These are phyloP conservation scores for Omphalea diandra DNA, from an alignment of 441 rosid genomes.

Conservation along the genomic window DNA sequence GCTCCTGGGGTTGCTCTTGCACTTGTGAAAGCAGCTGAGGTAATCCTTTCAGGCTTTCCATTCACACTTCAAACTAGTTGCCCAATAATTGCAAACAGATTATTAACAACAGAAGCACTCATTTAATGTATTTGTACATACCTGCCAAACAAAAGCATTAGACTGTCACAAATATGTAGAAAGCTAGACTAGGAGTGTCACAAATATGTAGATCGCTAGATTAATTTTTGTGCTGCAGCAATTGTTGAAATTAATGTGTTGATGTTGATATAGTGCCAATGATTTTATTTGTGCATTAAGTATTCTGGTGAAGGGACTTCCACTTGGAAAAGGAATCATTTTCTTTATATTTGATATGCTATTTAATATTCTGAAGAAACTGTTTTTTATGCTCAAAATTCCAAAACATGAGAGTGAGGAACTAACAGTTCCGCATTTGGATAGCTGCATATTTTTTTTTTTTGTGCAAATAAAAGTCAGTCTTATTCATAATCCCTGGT, in stretches of 20 bases:
- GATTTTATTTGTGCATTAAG: background rate
- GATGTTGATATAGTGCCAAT: background rate
- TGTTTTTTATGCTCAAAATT: background rate
- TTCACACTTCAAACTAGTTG: background rate
- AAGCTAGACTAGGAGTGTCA: no score
- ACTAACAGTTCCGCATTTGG: background rate
- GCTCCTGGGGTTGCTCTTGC: slow-evolving; percentile 69
- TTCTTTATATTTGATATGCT: background rate
- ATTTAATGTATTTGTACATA: background rate
- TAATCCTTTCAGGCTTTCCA: slow-evolving; percentile 11
- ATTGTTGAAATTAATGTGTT: background rate
- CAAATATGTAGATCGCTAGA: background rate
- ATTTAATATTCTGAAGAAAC: background rate
- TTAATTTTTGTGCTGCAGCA: background rate
- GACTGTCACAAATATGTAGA: background rate
- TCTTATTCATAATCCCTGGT: background rate
- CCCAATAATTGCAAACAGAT: slow-evolving; percentile 6
- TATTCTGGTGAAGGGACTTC: background rate
- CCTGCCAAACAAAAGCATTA: background rate
- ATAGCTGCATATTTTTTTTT: background rate
- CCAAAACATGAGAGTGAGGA: background rate
- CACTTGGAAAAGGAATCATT: background rate
- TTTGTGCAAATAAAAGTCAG: background rate
- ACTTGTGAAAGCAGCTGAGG: slow-evolving; percentile 69
- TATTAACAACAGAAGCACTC: no score